Percentiles rank a stretch among this genome's conserved stretches.
Conservation (phyloP, 257 asterid genomes). For the Nicotiana tabacum region DNA sequence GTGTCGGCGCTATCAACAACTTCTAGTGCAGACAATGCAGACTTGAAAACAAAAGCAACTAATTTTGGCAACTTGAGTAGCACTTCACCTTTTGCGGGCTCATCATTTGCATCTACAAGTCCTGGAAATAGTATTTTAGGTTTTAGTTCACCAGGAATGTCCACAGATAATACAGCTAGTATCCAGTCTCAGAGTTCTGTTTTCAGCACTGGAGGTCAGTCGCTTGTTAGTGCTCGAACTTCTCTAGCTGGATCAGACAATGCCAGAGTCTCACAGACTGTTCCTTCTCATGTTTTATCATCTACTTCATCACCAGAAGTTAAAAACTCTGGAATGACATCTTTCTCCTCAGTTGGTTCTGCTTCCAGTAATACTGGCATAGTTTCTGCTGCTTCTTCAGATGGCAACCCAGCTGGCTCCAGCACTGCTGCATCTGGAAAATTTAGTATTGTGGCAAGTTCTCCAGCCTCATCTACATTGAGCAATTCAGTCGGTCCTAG, state of each 20-base stretch:
- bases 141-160: conserved; percentile 23
- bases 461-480: not conserved
- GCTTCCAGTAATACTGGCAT: conserved; percentile 2
- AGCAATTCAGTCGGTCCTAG: not conserved
- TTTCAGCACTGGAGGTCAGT: conserved; percentile 29
- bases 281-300: conserved; percentile 26
- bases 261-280: conserved; percentile 13
- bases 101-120: conserved; percentile 29
- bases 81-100: conserved; percentile 17
- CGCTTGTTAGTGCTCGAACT: conserved; percentile 22
- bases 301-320: conserved; percentile 29
- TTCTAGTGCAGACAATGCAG: conserved; percentile 24
- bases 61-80: conserved; percentile 26
- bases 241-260: conserved; percentile 17
- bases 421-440: not conserved
- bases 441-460: not conserved
- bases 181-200: conserved; percentile 34
- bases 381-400: conserved; percentile 9
- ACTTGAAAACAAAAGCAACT: conserved; percentile 17
- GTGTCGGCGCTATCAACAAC: conserved; percentile 25
- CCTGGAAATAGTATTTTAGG: conserved; percentile 28
- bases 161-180: conserved; percentile 3
- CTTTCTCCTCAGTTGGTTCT: not conserved
- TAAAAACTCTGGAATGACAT: not conserved
- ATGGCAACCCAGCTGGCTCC: conserved; percentile 11